Evolutionary conservation across 2,329 filamentous ascomycete species (phyloP), one percentile per base, ranked within the genome.

Genomic region (Aspergillus tamarii): DNA sequence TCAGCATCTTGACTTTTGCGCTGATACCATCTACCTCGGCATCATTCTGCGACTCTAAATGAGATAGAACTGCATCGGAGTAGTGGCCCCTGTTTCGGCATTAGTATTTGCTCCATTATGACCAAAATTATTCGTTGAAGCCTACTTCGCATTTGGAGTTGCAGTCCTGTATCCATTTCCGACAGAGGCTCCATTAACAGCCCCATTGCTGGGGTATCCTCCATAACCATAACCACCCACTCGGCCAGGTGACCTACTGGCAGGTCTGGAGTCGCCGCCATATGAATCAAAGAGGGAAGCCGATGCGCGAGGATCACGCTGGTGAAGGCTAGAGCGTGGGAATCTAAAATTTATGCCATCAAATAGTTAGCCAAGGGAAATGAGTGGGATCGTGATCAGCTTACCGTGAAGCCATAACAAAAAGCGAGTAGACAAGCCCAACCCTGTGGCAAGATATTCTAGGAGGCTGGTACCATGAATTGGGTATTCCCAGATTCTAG

Each of bases 41-140:
- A 71, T 97, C 94, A 76, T 98, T 98, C 82, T 99, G 95, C 74
- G 91, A 94, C 83, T 99, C 95, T 65, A 99, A 85, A 81, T 96
- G 93, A 76, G 92, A 93, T 59, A 99, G 85, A 55, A 97, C 93
- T 23, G 94, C 91, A 73, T 96, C 91, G 75, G 91, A 94, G 78
- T 98, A 98, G 77, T 97, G 94, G 16, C 94, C 94, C 75, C 90
- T 92, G 69, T 68, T 61, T 39, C 12, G 14, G 3, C n/a, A 69
- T 69, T 63, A 28, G 54, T 21, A 62, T 57, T 8, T 52, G 19
- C 26, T 30, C 16, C 14, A 23, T 10, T 10, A 30, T 3, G 16
- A 52, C 34, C 28, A 52, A 32, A 34, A 19, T 30, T 26, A 39
- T 45, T 34, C 12, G 34, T 19, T 34, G n/a, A 10, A 26, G 78